Conservation (phyloP, 441 rosid species). For the Corymbia calophylla region DNA sequence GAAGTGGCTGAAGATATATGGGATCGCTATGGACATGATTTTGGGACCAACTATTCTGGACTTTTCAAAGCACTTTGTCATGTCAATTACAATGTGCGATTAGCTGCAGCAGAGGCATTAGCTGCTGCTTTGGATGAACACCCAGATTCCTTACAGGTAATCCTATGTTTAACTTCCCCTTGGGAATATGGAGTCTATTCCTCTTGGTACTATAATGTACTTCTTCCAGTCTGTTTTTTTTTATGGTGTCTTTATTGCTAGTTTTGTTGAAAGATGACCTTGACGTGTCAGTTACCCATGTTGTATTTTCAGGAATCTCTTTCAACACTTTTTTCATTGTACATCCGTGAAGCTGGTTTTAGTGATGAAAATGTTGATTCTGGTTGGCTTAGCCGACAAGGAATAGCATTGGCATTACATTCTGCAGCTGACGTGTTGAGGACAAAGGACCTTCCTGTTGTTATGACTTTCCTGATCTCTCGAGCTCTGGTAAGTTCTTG, state of each 20-base stretch:
- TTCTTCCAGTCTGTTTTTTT: neutral
- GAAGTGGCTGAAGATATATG: constrained; percentile 95
- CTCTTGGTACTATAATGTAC: neutral
- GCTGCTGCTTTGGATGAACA: constrained; percentile 97
- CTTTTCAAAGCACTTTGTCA: constrained; percentile 78
- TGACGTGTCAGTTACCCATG: constrained; percentile 8
- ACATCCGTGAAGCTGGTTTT: constrained; percentile 63
- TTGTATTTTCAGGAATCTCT: constrained; percentile 70
- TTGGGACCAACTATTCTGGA: constrained; percentile 88
- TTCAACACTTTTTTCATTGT: constrained; percentile 86
- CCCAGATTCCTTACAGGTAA: constrained; percentile 84
- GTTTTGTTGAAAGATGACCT: neutral
- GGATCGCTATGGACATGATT: constrained; percentile 92
- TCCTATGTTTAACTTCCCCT: neutral
- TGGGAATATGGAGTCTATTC: neutral
- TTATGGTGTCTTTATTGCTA: neutral
- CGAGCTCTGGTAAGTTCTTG: constrained; percentile 70
- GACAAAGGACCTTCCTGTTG: constrained; percentile 96
- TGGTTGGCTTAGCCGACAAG: constrained; percentile 97
- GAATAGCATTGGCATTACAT: constrained; percentile 86
- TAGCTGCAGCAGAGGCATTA: constrained; percentile 96
- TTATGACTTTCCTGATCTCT: constrained; percentile 95
- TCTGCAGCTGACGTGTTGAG: constrained; percentile 93
- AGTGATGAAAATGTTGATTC: constrained; percentile 61
- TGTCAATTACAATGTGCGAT: constrained; percentile 74